These are phyloP conservation scores for Tricladium varicosporioides DNA, from an alignment of 2,329 filamentous ascomycete species.

Conservation along the genomic window DNA sequence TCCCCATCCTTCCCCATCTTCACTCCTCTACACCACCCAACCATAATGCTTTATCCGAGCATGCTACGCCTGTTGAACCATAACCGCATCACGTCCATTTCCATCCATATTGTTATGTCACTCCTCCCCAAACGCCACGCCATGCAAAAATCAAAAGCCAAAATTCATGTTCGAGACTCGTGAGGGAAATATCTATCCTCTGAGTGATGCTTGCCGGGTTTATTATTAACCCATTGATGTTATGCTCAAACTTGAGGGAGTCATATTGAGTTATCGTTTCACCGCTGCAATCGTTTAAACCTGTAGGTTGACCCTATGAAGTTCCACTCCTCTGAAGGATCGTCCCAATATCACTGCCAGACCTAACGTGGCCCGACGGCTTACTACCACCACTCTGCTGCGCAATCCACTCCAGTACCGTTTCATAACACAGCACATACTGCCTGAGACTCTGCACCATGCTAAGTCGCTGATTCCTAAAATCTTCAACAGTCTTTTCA, in stretches of 20 bases:
- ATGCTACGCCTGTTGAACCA: too few species aligned
- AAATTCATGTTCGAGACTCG: neutral
- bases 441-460: constrained; percentile 96
- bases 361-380: constrained; percentile 18
- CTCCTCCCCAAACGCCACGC: constrained; percentile 1
- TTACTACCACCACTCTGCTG: constrained; percentile 24
- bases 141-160: constrained; percentile 1
- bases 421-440: constrained; percentile 96
- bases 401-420: constrained; percentile 81
- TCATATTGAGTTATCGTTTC: too few species aligned
- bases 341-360: constrained; percentile 23
- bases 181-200: too few species aligned
- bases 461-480: constrained; percentile 81
- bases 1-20: too few species aligned
- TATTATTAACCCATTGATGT: too few species aligned
- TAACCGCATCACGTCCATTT: neutral
- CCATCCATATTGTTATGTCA: neutral
- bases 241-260: too few species aligned
- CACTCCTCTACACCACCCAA: neutral
- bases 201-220: too few species aligned
- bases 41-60: too few species aligned
- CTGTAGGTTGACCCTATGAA: neutral
- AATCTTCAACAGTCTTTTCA: constrained; percentile 85
- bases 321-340: neutral
- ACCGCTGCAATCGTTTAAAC: too few species aligned